Evolutionary conservation across 768 basidiomycete species (phyloP), one percentile per base, ranked within the genome.

Genomic region (Leccinum subtestaceum): DNA sequence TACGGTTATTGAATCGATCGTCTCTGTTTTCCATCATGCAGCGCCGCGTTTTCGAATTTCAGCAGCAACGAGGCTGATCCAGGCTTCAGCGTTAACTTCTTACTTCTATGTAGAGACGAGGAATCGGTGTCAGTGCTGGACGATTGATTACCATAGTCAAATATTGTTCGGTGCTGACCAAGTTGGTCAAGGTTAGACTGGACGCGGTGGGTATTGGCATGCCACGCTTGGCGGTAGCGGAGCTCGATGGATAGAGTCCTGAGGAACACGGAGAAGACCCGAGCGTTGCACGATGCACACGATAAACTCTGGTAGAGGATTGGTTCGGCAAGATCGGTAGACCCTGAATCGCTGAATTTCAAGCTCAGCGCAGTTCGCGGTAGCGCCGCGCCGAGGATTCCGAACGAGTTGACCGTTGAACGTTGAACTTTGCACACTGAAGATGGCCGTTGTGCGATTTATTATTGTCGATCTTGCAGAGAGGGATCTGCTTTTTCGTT

Each of bases 321-420:
- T 8, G 13, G 36, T 38, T 38, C 43, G n/a, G 43, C 43, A 43
- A 43, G 43, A 43, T 43, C n/a, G 43, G 43, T 19, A 43, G 23
- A 48, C 21, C 40, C 36, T 15, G 55, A 40, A 67, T 66, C 63
- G 56, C 10, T 15, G 19, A 29, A n/a, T 57, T 67, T 69, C 23
- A 66, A 66, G 29, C 55, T 60, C 66, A 52, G 61, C 61, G 67
- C 54, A 25, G 10, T 2, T 17, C 51, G 27, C 12, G 40, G 32
- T 63, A 53, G 36, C 55, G 62, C 67, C 66, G 60, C 45, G 52
- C 61, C 57, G 56, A 63, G 56, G 60, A 60, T 60, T 63, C 60
- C 58, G 61, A 56, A 60, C 65, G 15, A 59, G 58, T 57, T 61
- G 62, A 21, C 62, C 61, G 63, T 27, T 46, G 34, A 32, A 36